A percentile compares a stretch with the other conserved stretches of the same genome.
phyloP scores from a whole-genome alignment of 371 early-diverging fungal genomes.

The Nematocida sp. region DNA sequence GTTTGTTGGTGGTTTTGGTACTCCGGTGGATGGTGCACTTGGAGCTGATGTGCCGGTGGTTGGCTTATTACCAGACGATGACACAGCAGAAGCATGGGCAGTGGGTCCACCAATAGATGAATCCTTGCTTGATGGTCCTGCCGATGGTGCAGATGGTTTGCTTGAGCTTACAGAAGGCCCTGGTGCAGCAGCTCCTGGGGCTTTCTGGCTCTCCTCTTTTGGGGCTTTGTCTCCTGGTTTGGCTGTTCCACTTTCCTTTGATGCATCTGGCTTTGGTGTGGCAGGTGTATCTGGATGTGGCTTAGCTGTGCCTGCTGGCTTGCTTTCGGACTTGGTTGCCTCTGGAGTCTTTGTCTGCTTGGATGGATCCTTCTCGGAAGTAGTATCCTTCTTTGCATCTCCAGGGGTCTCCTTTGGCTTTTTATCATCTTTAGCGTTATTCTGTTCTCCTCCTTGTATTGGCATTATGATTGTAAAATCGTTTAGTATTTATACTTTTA shows the following conservation, averaged over 20 bases:
- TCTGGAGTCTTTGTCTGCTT: not conserved
- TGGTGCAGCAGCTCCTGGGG: not conserved
- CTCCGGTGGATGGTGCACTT: not conserved
- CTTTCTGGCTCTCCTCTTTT: not conserved
- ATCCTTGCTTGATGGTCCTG: not conserved
- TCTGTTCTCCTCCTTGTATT: constrained; percentile 52
- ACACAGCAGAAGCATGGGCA: too few relatives aligned
- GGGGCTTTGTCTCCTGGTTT: not conserved
- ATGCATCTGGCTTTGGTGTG: not conserved
- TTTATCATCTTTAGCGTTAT: constrained; percentile 42
- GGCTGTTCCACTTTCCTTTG: not conserved
- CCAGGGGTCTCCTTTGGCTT: constrained; percentile 2
- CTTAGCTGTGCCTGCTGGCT: not conserved
- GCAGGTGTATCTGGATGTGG: not conserved
- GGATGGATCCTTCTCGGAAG: not conserved
- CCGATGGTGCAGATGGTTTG: not conserved
- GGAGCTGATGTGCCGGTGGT: not conserved
- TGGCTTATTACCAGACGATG: not conserved
- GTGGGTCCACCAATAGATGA: too few relatives aligned
- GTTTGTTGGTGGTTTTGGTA: too few relatives aligned
- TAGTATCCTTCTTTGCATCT: not conserved
- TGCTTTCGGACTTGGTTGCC: not conserved
- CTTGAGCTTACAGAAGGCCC: not conserved
- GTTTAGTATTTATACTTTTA: constrained; percentile 47
- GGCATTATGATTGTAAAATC: constrained; percentile 11